Conservation (phyloP, 2,329 filamentous ascomycete species). For the Anthostomella pinea region DNA sequence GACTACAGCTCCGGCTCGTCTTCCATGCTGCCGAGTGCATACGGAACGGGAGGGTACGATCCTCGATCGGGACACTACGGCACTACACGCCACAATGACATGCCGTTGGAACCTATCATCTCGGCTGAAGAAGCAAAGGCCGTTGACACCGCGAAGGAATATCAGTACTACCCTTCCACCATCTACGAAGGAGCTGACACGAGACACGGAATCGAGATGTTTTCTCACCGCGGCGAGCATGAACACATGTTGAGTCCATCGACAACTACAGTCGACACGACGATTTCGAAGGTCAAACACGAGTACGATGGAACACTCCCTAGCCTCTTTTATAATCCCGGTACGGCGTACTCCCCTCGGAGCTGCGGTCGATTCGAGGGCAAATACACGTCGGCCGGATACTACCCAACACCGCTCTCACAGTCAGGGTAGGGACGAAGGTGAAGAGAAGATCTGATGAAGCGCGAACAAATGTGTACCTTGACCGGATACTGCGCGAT, state of each 20-base stretch:
- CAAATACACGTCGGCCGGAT: conserved; percentile 49
- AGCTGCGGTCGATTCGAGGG: conserved; percentile 52
- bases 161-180: conserved; percentile 52
- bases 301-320: conserved; percentile 48
- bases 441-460: neutral
- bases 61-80: conserved; percentile 41
- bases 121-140: conserved; percentile 50
- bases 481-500: conserved; percentile 12
- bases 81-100: conserved; percentile 43
- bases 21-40: conserved; percentile 39
- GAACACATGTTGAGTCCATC: conserved; percentile 27
- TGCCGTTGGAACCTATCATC: conserved; percentile 50
- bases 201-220: conserved; percentile 48
- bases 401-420: conserved; percentile 52
- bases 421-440: conserved; percentile 41
- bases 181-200: conserved; percentile 50
- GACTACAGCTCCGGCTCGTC: conserved; percentile 36
- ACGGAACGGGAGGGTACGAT: conserved; percentile 37
- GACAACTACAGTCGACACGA: conserved; percentile 32
- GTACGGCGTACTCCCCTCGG: conserved; percentile 37
- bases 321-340: conserved; percentile 47
- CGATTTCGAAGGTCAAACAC: conserved; percentile 45
- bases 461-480: conserved; percentile 8
- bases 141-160: conserved; percentile 48
- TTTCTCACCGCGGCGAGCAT: conserved; percentile 36